These are phyloP conservation scores for Colletotrichum spinosum DNA, from an alignment of 2,329 filamentous ascomycete species.

Conservation along the genomic window DNA sequence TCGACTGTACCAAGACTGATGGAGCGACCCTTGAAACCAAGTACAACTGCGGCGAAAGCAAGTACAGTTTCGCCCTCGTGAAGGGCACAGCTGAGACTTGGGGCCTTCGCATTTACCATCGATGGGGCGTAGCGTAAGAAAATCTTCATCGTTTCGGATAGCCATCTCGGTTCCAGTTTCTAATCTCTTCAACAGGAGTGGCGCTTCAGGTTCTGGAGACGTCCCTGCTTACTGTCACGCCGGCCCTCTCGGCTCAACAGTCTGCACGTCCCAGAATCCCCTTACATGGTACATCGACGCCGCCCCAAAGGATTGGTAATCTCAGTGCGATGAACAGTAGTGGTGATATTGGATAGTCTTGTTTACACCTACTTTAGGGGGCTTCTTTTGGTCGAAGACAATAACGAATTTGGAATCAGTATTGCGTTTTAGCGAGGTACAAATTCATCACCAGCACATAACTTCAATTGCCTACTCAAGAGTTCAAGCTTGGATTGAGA, in stretches of 20 bases:
- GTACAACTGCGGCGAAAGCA: conserved; percentile 23
- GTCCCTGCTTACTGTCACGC: conserved; percentile 12
- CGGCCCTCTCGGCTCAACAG: conserved; percentile 1
- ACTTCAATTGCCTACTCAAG: too few relatives aligned
- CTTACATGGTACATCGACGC: conserved; percentile 9
- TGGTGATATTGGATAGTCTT: too few relatives aligned
- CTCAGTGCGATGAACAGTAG: neutral
- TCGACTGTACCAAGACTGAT: conserved; percentile 6
- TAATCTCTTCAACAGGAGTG: conserved; percentile 5
- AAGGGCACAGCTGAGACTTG: conserved; percentile 7
- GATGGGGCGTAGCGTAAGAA: conserved; percentile 12
- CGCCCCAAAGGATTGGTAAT: neutral
- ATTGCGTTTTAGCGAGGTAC: too few relatives aligned
- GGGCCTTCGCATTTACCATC: conserved; percentile 9
- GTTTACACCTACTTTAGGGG: too few relatives aligned
- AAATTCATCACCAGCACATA: too few relatives aligned
- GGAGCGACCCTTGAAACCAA: conserved; percentile 9
- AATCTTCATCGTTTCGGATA: neutral
- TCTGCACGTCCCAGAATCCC: conserved; percentile 5
- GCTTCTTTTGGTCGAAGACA: too few relatives aligned
- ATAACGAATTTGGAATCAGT: too few relatives aligned
- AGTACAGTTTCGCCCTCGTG: conserved; percentile 24
- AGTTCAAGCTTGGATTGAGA: too few relatives aligned
- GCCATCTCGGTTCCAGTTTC: neutral
- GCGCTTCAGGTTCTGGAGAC: conserved; percentile 12